These are phyloP conservation scores for Lasiodiplodia gonubiensis DNA, from an alignment of 2,329 filamentous ascomycete species.

Conservation along the genomic window DNA sequence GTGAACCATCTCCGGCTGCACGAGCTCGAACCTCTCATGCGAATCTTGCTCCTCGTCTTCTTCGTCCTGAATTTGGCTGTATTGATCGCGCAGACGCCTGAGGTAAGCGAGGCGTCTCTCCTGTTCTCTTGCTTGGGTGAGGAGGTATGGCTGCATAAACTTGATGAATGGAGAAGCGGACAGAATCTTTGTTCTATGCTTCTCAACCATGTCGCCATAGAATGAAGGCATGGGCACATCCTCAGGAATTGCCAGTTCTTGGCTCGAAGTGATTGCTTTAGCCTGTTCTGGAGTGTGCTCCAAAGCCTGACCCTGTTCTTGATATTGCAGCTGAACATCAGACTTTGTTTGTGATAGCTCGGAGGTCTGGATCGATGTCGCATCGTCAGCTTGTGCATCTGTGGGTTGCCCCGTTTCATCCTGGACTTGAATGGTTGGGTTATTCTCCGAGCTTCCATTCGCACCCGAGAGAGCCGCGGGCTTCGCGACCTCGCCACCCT, in stretches of 20 bases:
- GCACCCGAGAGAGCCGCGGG: not conserved
- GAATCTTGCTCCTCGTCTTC: slow-evolving; percentile 38
- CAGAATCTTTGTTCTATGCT: slow-evolving; percentile 89
- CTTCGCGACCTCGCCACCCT: slow-evolving; percentile 12
- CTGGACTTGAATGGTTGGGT: slow-evolving; percentile 7
- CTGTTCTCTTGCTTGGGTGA: slow-evolving; percentile 90
- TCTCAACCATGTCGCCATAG: slow-evolving; percentile 93
- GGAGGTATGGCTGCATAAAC: slow-evolving; percentile 89
- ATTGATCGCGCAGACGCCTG: slow-evolving; percentile 80
- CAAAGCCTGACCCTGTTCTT: not conserved
- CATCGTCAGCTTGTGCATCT: not conserved
- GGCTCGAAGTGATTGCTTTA: slow-evolving; percentile 47
- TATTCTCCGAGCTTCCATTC: not conserved
- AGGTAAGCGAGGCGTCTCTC: slow-evolving; percentile 83
- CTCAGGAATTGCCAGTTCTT: slow-evolving; percentile 59
- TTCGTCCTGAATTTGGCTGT: slow-evolving; percentile 47
- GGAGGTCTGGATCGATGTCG: not conserved
- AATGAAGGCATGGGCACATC: slow-evolving; percentile 89
- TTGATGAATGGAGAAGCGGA: slow-evolving; percentile 97
- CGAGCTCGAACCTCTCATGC: slow-evolving; percentile 81
- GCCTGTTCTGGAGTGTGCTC: slow-evolving; percentile 22
- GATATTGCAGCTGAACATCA: not conserved
- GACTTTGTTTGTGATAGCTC: not conserved
- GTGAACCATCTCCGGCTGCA: slow-evolving; percentile 95
- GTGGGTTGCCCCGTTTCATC: not conserved